Evolutionary conservation across 2,329 filamentous ascomycete species (phyloP).

Genomic region (Epichloe glyceriae): DNA sequence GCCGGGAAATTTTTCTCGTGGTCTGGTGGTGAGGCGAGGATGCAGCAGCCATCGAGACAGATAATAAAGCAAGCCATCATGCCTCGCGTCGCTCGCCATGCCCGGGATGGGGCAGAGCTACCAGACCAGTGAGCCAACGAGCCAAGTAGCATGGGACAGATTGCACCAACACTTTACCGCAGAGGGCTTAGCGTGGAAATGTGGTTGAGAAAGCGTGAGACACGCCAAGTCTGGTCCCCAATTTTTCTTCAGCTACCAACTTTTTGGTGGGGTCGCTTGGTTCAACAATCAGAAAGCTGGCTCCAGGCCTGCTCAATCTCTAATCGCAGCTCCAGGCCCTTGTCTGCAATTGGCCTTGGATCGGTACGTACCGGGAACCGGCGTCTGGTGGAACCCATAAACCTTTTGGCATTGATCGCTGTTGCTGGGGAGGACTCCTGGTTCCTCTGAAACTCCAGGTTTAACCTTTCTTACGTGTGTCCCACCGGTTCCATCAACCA

Average conservation of each 20-base stretch:
- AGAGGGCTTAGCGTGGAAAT: slow-evolving; percentile 9
- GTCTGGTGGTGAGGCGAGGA: no score
- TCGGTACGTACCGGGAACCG: slow-evolving; percentile 1
- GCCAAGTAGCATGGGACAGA: background rate
- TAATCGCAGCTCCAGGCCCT: slow-evolving; percentile 9
- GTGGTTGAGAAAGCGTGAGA: slow-evolving; percentile 11
- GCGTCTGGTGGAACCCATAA: background rate
- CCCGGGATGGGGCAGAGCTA: no score
- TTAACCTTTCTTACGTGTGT: background rate
- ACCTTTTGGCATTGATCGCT: background rate
- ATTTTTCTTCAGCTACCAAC: slow-evolving; percentile 19
- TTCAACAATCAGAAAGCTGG: slow-evolving; percentile 22
- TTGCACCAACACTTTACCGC: slow-evolving; percentile 4
- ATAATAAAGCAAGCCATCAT: no score
- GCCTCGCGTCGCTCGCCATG: no score
- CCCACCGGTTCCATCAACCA: slow-evolving; percentile 1
- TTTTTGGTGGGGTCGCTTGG: slow-evolving; percentile 20
- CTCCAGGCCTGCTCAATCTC: slow-evolving; percentile 7
- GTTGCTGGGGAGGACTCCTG: background rate
- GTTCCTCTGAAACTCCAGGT: no score
- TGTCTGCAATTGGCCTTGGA: background rate
- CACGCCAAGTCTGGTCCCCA: slow-evolving; percentile 15
- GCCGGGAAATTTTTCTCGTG: no score
- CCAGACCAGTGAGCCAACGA: background rate
- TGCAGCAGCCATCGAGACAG: no score